phyloP scores from a whole-genome alignment of 2,329 filamentous ascomycete species.

The Neoscytalidium dimidiatum region DNA sequence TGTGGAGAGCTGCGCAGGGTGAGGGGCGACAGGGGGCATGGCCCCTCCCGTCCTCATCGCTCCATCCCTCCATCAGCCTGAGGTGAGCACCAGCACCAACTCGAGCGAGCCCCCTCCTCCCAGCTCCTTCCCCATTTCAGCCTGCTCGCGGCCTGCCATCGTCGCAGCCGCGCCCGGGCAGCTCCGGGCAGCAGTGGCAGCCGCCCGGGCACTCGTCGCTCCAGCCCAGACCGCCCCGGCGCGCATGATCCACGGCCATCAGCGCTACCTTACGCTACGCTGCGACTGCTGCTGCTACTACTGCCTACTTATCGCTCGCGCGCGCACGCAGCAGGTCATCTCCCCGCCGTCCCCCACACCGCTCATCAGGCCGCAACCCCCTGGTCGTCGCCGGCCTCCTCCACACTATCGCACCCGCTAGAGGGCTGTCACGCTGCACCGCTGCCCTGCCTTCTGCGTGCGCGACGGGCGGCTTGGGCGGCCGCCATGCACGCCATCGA shows the following conservation, averaged over 20 bases:
- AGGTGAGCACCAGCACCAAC: conserved; percentile 9
- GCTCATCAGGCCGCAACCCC: conserved; percentile 14
- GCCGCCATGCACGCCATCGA: conserved; percentile 17
- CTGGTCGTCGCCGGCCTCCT: conserved; percentile 3
- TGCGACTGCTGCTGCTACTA: no score
- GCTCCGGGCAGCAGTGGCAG: neutral
- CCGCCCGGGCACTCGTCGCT: neutral
- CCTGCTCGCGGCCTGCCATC: neutral
- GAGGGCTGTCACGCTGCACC: conserved; percentile 9
- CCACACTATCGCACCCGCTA: conserved; percentile 4
- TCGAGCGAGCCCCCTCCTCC: neutral
- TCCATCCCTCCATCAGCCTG: neutral
- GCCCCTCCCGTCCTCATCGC: neutral
- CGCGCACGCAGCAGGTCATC: conserved; percentile 2
- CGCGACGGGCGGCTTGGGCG: conserved; percentile 18
- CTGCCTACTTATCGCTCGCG: neutral
- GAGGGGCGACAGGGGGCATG: neutral
- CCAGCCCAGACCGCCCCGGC: neutral
- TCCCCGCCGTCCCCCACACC: conserved; percentile 13
- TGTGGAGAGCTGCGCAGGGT: neutral
- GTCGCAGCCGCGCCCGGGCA: neutral
- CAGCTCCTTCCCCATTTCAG: neutral
- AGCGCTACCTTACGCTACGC: no score
- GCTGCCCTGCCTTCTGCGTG: conserved; percentile 9
- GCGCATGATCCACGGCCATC: conserved; percentile 1